phyloP scores from a whole-genome alignment of 2,329 filamentous ascomycete species.

The Epichloe typhina region DNA sequence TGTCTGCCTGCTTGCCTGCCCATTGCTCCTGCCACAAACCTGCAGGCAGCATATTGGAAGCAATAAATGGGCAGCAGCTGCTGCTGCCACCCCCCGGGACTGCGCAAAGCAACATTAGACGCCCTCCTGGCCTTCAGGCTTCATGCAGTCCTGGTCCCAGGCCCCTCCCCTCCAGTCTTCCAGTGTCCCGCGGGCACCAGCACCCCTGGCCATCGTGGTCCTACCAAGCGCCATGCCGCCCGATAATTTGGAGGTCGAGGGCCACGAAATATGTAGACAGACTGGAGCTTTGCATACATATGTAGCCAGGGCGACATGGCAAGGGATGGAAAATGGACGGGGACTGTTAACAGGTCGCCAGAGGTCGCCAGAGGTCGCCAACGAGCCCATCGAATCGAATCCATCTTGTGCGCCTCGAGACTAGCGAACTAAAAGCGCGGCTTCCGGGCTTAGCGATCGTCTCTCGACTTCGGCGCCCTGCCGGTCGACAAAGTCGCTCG shows the following conservation, averaged over 20 bases:
- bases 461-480: slow-evolving; percentile 7
- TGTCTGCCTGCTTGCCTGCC: no score
- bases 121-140: no score
- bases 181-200: neutral
- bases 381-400: neutral
- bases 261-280: neutral
- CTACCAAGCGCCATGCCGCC: slow-evolving; percentile 9
- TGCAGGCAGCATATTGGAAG: no score
- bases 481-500: slow-evolving; percentile 1
- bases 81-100: no score
- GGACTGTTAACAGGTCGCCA: neutral
- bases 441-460: slow-evolving; percentile 10
- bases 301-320: neutral
- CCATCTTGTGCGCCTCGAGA: slow-evolving; percentile 4
- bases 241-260: neutral
- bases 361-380: neutral
- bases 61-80: no score
- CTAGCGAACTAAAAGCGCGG: slow-evolving; percentile 9
- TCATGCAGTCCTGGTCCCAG: no score
- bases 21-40: no score
- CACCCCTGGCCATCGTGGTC: slow-evolving; percentile 1
- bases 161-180: no score
- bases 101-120: no score
- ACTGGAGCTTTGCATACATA: neutral
- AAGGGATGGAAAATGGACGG: neutral